phyloP scores from a whole-genome alignment of 2,329 filamentous ascomycete genomes.

The Cryphonectria nitschkei region DNA sequence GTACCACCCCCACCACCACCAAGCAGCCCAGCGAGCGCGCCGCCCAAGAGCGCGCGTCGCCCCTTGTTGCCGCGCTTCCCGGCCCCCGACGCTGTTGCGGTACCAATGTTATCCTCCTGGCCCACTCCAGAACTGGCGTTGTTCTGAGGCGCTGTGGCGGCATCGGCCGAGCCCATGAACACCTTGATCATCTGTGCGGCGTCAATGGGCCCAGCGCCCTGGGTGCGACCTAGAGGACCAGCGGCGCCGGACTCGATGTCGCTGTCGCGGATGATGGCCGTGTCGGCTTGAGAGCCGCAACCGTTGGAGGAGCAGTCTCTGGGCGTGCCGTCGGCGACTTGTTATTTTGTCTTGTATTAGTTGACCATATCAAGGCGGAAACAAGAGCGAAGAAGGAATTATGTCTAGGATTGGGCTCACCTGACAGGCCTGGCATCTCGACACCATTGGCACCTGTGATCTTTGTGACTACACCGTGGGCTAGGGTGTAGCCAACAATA shows the following conservation, averaged over 20 bases:
- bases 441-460: slow-evolving; percentile 65
- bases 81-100: slow-evolving; percentile 37
- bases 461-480: slow-evolving; percentile 61
- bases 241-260: slow-evolving; percentile 61
- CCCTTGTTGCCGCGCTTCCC: too few relatives aligned
- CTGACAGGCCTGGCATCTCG: slow-evolving; percentile 62
- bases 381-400: too few relatives aligned
- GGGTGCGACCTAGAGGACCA: slow-evolving; percentile 62
- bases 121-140: slow-evolving; percentile 11
- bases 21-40: too few relatives aligned
- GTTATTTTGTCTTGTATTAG: too few relatives aligned
- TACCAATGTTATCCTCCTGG: background rate
- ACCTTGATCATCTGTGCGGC: slow-evolving; percentile 58
- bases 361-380: too few relatives aligned
- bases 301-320: slow-evolving; percentile 65
- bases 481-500: slow-evolving; percentile 45
- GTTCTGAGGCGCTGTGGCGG: slow-evolving; percentile 36
- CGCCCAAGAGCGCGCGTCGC: too few relatives aligned
- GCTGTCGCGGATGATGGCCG: slow-evolving; percentile 66
- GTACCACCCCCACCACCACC: too few relatives aligned
- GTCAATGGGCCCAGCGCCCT: slow-evolving; percentile 61
- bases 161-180: slow-evolving; percentile 54
- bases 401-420: background rate
- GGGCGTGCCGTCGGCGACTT: slow-evolving; percentile 66
- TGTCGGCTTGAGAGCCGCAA: slow-evolving; percentile 70